Evolutionary conservation across 2,329 filamentous ascomycete genomes (phyloP).

Genomic region (Claviceps quebecensis): DNA sequence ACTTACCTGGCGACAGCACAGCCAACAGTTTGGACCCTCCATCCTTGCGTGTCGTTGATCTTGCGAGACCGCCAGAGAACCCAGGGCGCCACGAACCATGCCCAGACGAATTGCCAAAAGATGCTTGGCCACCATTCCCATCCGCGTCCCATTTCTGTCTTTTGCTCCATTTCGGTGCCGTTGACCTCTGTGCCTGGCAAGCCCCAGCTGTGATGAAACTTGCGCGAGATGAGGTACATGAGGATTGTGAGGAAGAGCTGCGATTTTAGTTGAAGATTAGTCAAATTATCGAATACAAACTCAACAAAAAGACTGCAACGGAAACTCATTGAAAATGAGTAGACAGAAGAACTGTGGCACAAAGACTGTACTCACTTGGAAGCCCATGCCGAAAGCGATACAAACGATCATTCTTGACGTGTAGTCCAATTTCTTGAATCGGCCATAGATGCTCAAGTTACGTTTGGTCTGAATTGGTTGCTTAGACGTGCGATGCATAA

Average conservation of each 20-base stretch:
- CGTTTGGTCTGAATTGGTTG: slow-evolving; percentile 6
- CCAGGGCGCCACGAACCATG: slow-evolving; percentile 32
- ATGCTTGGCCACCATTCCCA: slow-evolving; percentile 54
- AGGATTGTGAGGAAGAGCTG: slow-evolving; percentile 43
- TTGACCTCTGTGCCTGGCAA: slow-evolving; percentile 45
- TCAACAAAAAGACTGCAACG: neutral
- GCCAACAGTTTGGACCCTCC: slow-evolving; percentile 46
- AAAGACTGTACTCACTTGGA: slow-evolving; percentile 31
- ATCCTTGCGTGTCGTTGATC: slow-evolving; percentile 51
- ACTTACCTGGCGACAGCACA: slow-evolving; percentile 30
- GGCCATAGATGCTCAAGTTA: slow-evolving; percentile 13
- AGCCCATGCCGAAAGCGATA: slow-evolving; percentile 38
- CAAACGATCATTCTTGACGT: slow-evolving; percentile 30
- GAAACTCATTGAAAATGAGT: neutral
- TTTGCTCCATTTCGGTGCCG: slow-evolving; percentile 31
- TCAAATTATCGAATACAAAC: neutral
- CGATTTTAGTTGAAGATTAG: neutral
- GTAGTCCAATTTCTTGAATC: slow-evolving; percentile 23
- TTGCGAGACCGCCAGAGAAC: slow-evolving; percentile 40
- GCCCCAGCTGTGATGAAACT: slow-evolving; percentile 30
- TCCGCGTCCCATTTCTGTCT: slow-evolving; percentile 31
- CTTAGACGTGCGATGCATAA: slow-evolving; percentile 4
- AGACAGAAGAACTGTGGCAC: neutral
- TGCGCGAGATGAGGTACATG: slow-evolving; percentile 42
- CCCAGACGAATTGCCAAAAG: slow-evolving; percentile 48